Base-by-base conservation (phyloP, 345 rosid species). In the Noccaea caerulescens region DNA sequence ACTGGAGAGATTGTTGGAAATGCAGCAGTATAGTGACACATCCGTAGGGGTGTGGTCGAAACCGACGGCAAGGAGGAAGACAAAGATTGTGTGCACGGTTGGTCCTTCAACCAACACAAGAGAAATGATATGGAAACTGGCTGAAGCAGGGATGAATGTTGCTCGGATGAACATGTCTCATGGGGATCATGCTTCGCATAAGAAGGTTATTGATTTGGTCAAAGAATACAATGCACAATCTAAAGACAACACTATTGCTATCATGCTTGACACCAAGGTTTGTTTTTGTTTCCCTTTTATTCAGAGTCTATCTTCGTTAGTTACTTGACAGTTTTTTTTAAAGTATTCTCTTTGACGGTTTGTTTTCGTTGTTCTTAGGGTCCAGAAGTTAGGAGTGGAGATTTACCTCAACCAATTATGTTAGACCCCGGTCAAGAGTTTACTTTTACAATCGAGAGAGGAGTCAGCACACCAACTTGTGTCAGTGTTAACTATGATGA, bases 61-160 rank as follows among this genome's bases (percentile, higher is more conserved):
- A 70, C 99, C 98, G 32, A 75, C 76, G 3, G 98, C 84, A 34
- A 84, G 88, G 45, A 81, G 98, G 59, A 94, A 94, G 86, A 94
- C 99, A 5, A 94, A 94, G 87, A 94, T 94, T 44, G 99, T 94
- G 12, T 89, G 99, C 80, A 94, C 99, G 0, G 87, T 94, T 65
- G 99, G 99, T 55, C 99, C 98, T 42, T 94, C 98, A 4, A 88
- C 99, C 47, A 78, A 89, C 77, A 91, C 98, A 3, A 71, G 82
- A 63, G 99, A 94, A 81, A 94, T 94, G 99, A 89, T 94, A 78
- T 92, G 99, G 99, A 91, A 89, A 79, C 77, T 94, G 70, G 99
- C 99, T 25, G 99, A 94, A 81, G 88, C 95, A 53, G 99, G 98
- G 53, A 94, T 94, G 99, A 94, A 94, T 66, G 98, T 91, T 73